Base-by-base conservation (phyloP, 768 basidiomycete species). In the Naganishia randhawae region DNA sequence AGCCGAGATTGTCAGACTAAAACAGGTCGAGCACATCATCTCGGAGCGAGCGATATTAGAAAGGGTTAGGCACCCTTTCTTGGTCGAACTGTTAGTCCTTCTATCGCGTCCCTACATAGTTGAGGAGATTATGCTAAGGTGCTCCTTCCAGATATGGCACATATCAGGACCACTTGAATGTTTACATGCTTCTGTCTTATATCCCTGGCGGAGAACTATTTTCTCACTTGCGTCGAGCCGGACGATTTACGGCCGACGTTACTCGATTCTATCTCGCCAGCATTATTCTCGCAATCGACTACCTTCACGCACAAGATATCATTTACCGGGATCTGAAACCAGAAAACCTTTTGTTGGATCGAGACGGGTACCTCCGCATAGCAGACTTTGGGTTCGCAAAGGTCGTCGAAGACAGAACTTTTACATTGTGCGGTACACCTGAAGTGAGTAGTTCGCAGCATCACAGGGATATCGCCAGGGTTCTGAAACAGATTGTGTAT, bases 301-400 rank as follows among this genome's bases (percentile, higher is more conserved):
- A 95, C 73, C 84, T 98, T 6, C 96, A 98, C 80, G 89, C 89
- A 16, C 91, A 90, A 81, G 93, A 97, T 83, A 95, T 99, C 80
- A 92, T 98, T 75, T 98, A 98, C 81, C 91, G 95, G 50, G 95
- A 98, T 81, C 85, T 99, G 73, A 98, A 99, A 80, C 96, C 96
- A 17, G 96, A 99, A 81, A 99, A 99, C 75, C 86, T 99, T n/a
- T 86, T 99, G 42, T 84, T 99, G 63, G 96, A 96, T 77, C 87
- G 90, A 25, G 86, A 88, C 42, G 96, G 96, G 6, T 97, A 98
- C 76, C 85, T 95, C 71, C 90, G 92, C 37, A 86, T 98, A 69
- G 95, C 94, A 25, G 96, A 99, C 82, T 99, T 97, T 80, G 95
- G 95, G 6, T 98, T 99, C 78, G 92, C 96, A 39, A 98, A 98